Evolutionary conservation across 2,329 filamentous ascomycete genomes (phyloP).

Genomic region (Cordyceps cateniannulata): DNA sequence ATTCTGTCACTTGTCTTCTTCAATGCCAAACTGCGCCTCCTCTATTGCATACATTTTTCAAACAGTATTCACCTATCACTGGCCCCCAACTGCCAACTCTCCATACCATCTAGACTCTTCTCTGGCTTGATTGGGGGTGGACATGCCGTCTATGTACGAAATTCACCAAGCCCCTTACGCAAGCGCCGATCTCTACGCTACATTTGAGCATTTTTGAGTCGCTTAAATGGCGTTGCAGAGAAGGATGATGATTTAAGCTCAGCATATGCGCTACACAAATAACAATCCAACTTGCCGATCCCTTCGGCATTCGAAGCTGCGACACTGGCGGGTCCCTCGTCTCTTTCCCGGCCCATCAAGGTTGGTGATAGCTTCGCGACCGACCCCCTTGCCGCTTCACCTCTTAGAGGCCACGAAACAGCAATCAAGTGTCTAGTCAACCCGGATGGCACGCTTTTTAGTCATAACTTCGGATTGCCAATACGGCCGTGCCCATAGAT

Average conservation of each 20-base stretch:
- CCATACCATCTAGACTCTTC: neutral
- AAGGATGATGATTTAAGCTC: neutral
- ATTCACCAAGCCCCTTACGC: neutral
- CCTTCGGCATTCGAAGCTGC: neutral
- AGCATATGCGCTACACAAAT: neutral
- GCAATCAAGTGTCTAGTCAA: neutral
- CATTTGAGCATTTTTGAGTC: constrained; percentile 10
- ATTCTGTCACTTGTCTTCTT: neutral
- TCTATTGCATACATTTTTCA: no score
- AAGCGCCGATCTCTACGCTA: neutral
- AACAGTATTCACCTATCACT: no score
- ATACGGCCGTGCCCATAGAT: neutral
- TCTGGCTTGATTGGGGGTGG: neutral
- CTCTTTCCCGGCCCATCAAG: constrained; percentile 1
- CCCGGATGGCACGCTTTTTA: constrained; percentile 6
- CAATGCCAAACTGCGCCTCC: no score
- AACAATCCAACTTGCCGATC: neutral
- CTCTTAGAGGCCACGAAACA: neutral
- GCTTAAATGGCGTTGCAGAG: neutral
- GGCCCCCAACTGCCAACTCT: no score
- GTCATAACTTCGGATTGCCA: neutral
- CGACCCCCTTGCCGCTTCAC: neutral
- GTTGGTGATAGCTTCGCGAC: neutral
- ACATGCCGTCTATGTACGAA: neutral
- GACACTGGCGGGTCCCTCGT: neutral